Evolutionary conservation across 495 filamentous ascomycete genomes (phyloP).

Genomic region (Sordaria brevicollis): DNA sequence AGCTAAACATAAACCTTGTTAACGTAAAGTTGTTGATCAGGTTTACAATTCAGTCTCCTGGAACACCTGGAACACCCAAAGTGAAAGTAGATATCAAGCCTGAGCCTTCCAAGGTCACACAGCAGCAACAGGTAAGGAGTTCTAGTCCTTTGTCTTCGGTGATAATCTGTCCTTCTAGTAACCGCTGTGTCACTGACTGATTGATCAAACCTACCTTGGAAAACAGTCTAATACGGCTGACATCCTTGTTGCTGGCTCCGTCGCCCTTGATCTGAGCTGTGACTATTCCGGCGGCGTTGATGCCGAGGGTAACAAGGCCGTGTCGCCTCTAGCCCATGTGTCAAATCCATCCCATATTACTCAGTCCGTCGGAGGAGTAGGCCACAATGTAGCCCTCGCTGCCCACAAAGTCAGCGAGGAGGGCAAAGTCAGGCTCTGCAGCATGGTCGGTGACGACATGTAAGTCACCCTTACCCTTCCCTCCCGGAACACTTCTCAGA

Average conservation of each 20-base stretch:
- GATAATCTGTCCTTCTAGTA: neutral
- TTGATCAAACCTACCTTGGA: neutral
- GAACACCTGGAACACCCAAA: neutral
- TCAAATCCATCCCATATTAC: constrained; percentile 76
- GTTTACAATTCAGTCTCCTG: neutral
- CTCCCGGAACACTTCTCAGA: neutral
- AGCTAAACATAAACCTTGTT: neutral
- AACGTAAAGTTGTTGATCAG: neutral
- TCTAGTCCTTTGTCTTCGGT: neutral
- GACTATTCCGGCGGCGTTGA: constrained; percentile 42
- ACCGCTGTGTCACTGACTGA: neutral
- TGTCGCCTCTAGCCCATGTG: constrained; percentile 54
- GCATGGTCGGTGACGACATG: constrained; percentile 65
- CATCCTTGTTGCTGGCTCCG: constrained; percentile 78
- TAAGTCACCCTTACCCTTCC: constrained; percentile 13
- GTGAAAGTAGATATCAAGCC: neutral
- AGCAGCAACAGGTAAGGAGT: neutral
- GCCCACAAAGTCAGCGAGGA: constrained; percentile 42
- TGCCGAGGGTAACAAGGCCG: neutral
- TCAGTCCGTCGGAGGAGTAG: constrained; percentile 86
- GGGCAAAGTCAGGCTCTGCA: constrained; percentile 53
- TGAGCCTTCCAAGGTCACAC: neutral
- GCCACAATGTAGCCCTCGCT: constrained; percentile 81
- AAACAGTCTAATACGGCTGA: constrained; percentile 29
- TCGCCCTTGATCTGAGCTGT: constrained; percentile 82